These are phyloP conservation scores for Tetradesmus lagerheimii DNA, from an alignment of 139 green algal genomes.

Conservation along the genomic window DNA sequence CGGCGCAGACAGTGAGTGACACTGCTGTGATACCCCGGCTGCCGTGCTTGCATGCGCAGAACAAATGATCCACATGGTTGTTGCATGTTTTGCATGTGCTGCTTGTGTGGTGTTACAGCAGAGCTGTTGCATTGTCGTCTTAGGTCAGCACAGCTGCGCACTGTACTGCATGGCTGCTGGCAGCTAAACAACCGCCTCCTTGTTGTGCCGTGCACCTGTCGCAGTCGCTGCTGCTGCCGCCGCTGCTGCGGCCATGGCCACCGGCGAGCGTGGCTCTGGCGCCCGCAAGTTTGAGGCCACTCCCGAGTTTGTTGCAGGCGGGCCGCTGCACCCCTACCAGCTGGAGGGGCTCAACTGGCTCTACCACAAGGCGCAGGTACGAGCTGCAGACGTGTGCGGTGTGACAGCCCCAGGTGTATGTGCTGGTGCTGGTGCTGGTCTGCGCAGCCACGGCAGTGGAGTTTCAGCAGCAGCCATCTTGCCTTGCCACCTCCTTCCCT, in stretches of 20 bases:
- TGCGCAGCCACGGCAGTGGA: too few relatives aligned
- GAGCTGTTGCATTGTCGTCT: too few relatives aligned
- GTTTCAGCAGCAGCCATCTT: too few relatives aligned
- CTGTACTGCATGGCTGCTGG: too few relatives aligned
- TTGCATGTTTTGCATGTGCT: neutral
- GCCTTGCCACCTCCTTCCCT: too few relatives aligned
- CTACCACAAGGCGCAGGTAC: slow-evolving; percentile 60
- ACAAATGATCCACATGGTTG: neutral
- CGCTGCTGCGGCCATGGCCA: slow-evolving; percentile 9
- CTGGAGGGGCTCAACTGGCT: slow-evolving; percentile 90
- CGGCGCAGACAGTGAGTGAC: neutral
- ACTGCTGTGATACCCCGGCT: too few relatives aligned
- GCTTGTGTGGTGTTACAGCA: too few relatives aligned
- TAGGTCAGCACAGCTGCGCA: neutral
- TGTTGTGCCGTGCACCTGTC: neutral
- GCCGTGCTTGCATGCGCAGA: too few relatives aligned
- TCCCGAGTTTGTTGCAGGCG: slow-evolving; percentile 21
- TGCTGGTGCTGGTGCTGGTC: neutral
- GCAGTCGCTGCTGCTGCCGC: slow-evolving; percentile 3
- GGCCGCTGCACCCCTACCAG: slow-evolving; percentile 76
- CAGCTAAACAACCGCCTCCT: too few relatives aligned
- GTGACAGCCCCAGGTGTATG: neutral
- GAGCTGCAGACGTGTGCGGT: neutral
- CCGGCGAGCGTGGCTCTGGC: slow-evolving; percentile 19
- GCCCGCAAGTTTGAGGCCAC: slow-evolving; percentile 40